Evolutionary conservation across 2,329 filamentous ascomycete species (phyloP).

Genomic region (Aspergillus floridensis): DNA sequence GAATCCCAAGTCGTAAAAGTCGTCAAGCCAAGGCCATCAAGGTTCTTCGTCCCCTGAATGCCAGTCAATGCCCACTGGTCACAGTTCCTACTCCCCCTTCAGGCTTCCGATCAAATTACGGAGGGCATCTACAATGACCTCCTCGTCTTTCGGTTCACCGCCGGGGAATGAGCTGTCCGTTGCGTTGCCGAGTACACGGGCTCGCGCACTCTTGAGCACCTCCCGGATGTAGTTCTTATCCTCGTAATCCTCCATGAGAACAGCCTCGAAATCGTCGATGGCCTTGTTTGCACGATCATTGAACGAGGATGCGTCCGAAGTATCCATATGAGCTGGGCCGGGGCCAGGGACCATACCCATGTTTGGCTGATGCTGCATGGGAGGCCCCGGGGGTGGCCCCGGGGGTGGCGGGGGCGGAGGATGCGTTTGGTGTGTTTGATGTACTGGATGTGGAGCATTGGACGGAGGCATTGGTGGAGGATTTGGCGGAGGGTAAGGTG

Average conservation of each 20-base stretch:
- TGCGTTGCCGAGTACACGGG: slow-evolving; percentile 39
- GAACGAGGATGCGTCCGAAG: slow-evolving; percentile 37
- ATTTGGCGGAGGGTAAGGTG: slow-evolving; percentile 25
- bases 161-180: slow-evolving; percentile 44
- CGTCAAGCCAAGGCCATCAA: slow-evolving; percentile 6
- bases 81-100: slow-evolving; percentile 29
- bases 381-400: slow-evolving; percentile 15
- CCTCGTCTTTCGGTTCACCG: slow-evolving; percentile 45
- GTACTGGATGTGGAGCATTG: slow-evolving; percentile 12
- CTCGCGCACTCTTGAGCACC: slow-evolving; percentile 43
- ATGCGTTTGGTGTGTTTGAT: slow-evolving; percentile 6
- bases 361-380: slow-evolving; percentile 19
- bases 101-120: slow-evolving; percentile 40
- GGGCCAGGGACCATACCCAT: slow-evolving; percentile 20
- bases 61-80: not conserved
- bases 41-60: not conserved
- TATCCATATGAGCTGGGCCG: slow-evolving; percentile 14
- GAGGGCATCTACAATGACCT: slow-evolving; percentile 42
- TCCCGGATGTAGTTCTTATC: slow-evolving; percentile 47
- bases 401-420: slow-evolving; percentile 21
- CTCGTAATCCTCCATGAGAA: slow-evolving; percentile 46
- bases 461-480: slow-evolving; percentile 15
- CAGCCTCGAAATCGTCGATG: slow-evolving; percentile 45
- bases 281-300: slow-evolving; percentile 43
- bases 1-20: slow-evolving; percentile 13